These are phyloP conservation scores for Lindgomyces ingoldianus DNA, from an alignment of 495 filamentous ascomycete genomes.

Conservation along the genomic window DNA sequence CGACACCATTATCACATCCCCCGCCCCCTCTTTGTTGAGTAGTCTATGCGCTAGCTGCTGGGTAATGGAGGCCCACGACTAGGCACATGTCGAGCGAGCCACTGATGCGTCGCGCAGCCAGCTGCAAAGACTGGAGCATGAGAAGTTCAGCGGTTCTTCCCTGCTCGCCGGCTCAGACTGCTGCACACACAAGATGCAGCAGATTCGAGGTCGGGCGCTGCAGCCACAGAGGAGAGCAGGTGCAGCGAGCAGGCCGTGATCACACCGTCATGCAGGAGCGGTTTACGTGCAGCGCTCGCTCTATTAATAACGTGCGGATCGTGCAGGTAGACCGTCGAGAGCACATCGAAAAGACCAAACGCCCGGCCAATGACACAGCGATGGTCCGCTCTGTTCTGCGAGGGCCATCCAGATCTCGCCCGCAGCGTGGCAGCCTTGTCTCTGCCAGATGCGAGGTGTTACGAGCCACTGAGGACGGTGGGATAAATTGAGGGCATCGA, in stretches of 20 bases:
- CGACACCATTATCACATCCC: background rate
- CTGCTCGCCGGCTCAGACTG: background rate
- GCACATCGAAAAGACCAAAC: background rate
- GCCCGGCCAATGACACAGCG: background rate
- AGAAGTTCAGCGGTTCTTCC: background rate
- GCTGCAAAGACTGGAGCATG: background rate
- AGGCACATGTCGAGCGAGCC: background rate
- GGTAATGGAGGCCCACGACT: too few relatives aligned
- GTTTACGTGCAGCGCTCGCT: background rate
- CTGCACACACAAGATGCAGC: background rate
- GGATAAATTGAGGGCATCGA: slow-evolving; percentile 29
- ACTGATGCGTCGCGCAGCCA: background rate
- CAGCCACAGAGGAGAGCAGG: background rate
- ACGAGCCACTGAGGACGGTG: slow-evolving; percentile 14
- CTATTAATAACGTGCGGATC: slow-evolving; percentile 31
- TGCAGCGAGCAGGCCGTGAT: background rate
- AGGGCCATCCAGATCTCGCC: slow-evolving; percentile 1
- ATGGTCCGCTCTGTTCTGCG: background rate
- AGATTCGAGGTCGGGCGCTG: background rate
- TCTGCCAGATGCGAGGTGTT: slow-evolving; percentile 3
- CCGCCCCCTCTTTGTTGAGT: background rate
- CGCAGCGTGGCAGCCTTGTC: slow-evolving; percentile 9
- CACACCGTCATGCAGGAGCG: background rate
- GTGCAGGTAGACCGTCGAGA: too few relatives aligned
- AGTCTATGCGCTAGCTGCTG: too few relatives aligned